phyloP scores from a whole-genome alignment of 2,329 filamentous ascomycete genomes.

The Apiospora aurea region DNA sequence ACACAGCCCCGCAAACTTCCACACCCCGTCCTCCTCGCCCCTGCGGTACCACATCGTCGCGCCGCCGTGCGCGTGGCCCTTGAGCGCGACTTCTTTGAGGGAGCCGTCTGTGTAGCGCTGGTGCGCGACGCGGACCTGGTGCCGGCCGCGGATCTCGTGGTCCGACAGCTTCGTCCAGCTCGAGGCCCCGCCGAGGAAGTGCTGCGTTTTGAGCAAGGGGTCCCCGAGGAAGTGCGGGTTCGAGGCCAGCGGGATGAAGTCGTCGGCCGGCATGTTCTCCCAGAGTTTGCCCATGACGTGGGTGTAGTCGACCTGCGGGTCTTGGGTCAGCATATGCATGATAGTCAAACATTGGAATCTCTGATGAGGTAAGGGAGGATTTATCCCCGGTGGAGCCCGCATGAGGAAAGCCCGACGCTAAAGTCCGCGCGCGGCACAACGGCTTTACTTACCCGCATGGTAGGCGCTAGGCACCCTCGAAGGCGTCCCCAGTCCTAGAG shows the following conservation, averaged over 20 bases:
- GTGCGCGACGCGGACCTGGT: conserved; percentile 65
- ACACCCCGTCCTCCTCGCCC: conserved; percentile 60
- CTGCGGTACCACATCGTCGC: conserved; percentile 63
- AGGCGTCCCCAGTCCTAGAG: conserved; percentile 39
- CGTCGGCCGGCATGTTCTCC: conserved; percentile 62
- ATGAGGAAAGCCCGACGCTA: too few relatives aligned
- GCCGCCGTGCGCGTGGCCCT: conserved; percentile 63
- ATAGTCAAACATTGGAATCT: too few relatives aligned
- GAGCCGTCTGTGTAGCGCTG: conserved; percentile 60
- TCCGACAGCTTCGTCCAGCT: conserved; percentile 58
- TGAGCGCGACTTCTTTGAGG: conserved; percentile 53
- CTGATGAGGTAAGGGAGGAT: too few relatives aligned
- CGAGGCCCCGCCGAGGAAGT: conserved; percentile 58
- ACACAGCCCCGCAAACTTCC: conserved; percentile 63
- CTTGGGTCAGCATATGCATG: too few relatives aligned
- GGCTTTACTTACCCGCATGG: conserved; percentile 42
- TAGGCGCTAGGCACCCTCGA: conserved; percentile 46
- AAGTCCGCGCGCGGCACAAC: too few relatives aligned
- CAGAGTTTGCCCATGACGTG: conserved; percentile 59
- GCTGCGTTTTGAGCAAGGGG: conserved; percentile 61
- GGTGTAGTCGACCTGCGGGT: conserved; percentile 37
- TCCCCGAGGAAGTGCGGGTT: conserved; percentile 60
- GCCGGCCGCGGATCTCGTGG: conserved; percentile 57
- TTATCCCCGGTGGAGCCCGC: too few relatives aligned
- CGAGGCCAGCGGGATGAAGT: conserved; percentile 60